A percentile compares a stretch with the other conserved stretches of the same genome.
These are phyloP conservation scores for Plectosphaerella cucumerina DNA, from an alignment of 2,329 filamentous ascomycete genomes.

Conservation along the genomic window DNA sequence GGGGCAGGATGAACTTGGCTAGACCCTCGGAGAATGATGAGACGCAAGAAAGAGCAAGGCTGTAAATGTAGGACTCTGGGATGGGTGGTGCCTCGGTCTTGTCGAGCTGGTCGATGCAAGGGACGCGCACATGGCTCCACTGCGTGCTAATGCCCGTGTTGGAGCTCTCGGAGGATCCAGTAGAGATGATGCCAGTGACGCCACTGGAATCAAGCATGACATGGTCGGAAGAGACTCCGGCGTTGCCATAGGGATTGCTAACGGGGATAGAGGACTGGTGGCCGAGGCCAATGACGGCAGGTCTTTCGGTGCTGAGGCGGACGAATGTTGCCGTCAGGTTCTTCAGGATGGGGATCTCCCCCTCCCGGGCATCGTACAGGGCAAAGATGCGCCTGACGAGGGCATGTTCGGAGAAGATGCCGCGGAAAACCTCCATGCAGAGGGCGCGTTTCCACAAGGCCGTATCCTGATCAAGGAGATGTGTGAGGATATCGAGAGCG, in stretches of 20 bases:
- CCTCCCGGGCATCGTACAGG: slow-evolving; percentile 70
- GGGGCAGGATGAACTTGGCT: slow-evolving; percentile 86
- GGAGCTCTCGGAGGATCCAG: slow-evolving; percentile 56
- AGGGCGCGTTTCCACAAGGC: slow-evolving; percentile 81
- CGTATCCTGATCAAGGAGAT: slow-evolving; percentile 83
- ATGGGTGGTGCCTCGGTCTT: slow-evolving; percentile 79
- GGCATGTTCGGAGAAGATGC: slow-evolving; percentile 76
- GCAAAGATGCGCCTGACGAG: slow-evolving; percentile 77
- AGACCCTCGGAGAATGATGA: slow-evolving; percentile 87
- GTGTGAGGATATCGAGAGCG: slow-evolving; percentile 74
- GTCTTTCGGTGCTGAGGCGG: slow-evolving; percentile 88
- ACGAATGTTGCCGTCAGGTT: slow-evolving; percentile 86
- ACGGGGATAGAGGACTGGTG: slow-evolving; percentile 82
- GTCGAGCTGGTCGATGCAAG: slow-evolving; percentile 91
- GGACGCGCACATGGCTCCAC: slow-evolving; percentile 83
- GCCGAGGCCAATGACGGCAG: slow-evolving; percentile 80
- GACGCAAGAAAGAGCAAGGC: slow-evolving; percentile 81
- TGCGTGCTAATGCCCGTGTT: slow-evolving; percentile 80
- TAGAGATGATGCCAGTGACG: slow-evolving; percentile 79
- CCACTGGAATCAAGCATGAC: slow-evolving; percentile 87
- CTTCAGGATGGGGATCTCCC: slow-evolving; percentile 71
- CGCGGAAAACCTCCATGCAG: slow-evolving; percentile 86
- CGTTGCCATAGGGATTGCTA: slow-evolving; percentile 49
- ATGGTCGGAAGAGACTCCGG: slow-evolving; percentile 65
- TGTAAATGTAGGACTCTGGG: slow-evolving; percentile 93